Conservation (phyloP, 2,329 filamentous ascomycete genomes). For the Dactylellina sp. region DNA sequence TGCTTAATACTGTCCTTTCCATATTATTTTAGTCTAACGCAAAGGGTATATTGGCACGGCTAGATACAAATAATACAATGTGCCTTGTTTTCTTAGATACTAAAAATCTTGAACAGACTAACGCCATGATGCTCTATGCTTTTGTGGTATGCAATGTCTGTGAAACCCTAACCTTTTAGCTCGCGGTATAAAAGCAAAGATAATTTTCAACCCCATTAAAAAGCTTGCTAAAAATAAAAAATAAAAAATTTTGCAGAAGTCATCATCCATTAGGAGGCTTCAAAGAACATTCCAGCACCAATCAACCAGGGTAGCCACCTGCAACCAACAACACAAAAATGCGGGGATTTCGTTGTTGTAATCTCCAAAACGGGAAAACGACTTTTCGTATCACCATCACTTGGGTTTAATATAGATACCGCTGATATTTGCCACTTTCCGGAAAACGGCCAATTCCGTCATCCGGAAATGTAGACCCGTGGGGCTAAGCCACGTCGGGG, state of each 20-base stretch:
- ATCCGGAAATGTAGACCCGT: constrained; percentile 1
- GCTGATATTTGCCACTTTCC: constrained; percentile 30
- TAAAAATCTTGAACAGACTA: constrained; percentile 26
- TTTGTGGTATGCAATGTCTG: constrained; percentile 10
- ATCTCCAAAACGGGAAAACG: constrained; percentile 57
- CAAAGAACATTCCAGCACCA: constrained; percentile 35
- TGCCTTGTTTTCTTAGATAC: constrained; percentile 18
- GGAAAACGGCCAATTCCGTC: constrained; percentile 20
- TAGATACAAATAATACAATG: constrained; percentile 29
- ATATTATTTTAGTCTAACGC: constrained; percentile 19
- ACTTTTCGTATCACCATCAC: constrained; percentile 29
- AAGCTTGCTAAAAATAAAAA: too few species aligned
- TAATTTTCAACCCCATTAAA: not conserved
- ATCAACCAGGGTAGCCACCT: constrained; percentile 25
- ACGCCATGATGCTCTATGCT: constrained; percentile 38
- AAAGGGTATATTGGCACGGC: constrained; percentile 38
- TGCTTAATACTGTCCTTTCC: constrained; percentile 11
- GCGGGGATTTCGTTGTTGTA: constrained; percentile 32
- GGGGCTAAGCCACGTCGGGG: not conserved
- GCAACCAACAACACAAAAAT: constrained; percentile 44
- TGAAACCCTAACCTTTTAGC: constrained; percentile 15
- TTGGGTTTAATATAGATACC: not conserved
- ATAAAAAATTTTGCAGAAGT: not conserved
- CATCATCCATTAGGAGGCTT: not conserved
- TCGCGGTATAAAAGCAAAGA: not conserved